Evolutionary conservation across 2,329 filamentous ascomycete genomes (phyloP).

Genomic region (Penicillium paneum): DNA sequence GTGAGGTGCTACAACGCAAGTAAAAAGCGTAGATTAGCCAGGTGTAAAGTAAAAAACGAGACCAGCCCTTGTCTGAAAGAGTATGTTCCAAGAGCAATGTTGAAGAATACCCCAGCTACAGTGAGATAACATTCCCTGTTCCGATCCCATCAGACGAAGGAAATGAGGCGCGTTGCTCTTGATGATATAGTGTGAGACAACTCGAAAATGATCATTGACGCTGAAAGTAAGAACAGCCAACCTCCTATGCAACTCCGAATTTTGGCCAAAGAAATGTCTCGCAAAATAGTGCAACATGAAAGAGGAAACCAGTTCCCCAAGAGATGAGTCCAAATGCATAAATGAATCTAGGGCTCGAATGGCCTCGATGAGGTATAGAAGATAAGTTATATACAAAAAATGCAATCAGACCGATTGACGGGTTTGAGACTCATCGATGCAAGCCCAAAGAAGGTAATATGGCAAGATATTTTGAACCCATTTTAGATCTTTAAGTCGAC

Average conservation of each 20-base stretch:
- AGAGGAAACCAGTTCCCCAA: slow-evolving; percentile 4
- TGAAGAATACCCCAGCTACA: neutral
- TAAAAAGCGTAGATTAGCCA: slow-evolving; percentile 19
- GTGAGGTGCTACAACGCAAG: slow-evolving; percentile 16
- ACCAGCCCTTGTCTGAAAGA: neutral
- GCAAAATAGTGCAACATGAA: slow-evolving; percentile 9
- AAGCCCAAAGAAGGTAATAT: neutral
- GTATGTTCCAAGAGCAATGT: neutral
- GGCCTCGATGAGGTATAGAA: slow-evolving; percentile 5
- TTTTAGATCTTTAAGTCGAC: slow-evolving; percentile 9
- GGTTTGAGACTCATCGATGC: neutral
- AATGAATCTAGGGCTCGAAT: slow-evolving; percentile 8
- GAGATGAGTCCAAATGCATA: slow-evolving; percentile 9
- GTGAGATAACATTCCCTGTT: neutral
- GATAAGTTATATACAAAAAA: slow-evolving; percentile 20
- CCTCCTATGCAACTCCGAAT: neutral
- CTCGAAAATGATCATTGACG: slow-evolving; percentile 1
- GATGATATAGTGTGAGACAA: neutral
- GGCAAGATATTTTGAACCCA: neutral
- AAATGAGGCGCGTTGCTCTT: neutral
- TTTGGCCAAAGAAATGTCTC: neutral
- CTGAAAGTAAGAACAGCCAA: slow-evolving; percentile 3
- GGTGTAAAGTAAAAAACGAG: slow-evolving; percentile 15
- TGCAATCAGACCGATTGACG: slow-evolving; percentile 1
- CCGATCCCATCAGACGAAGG: neutral